Percentiles rank a stretch among this genome's conserved stretches.
These are phyloP conservation scores for Rhynchospora breviuscula DNA, from an alignment of 176 grass and related monocot genomes.

Conservation along the genomic window DNA sequence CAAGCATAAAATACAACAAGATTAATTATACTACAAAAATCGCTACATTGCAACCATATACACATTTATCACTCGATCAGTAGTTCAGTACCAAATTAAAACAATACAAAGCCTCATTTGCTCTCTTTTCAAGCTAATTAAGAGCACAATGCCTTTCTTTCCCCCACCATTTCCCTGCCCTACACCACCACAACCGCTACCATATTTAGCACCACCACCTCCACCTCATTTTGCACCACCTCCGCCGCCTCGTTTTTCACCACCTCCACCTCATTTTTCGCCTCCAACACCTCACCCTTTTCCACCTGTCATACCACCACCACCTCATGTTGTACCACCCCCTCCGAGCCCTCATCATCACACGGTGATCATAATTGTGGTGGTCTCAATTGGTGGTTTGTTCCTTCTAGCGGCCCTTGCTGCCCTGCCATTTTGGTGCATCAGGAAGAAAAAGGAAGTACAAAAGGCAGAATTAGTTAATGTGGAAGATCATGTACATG, in stretches of 20 bases:
- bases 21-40: background rate
- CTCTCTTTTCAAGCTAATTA: background rate
- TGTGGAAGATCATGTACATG: slow-evolving; percentile 47
- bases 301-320: slow-evolving; percentile 21
- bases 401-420: slow-evolving; percentile 62
- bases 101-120: slow-evolving; percentile 14
- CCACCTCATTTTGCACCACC: slow-evolving; percentile 14
- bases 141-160: background rate
- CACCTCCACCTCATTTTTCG: background rate
- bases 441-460: slow-evolving; percentile 46
- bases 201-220: slow-evolving; percentile 12
- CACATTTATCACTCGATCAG: slow-evolving; percentile 15
- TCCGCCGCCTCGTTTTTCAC: background rate
- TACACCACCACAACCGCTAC: slow-evolving; percentile 29
- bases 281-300: slow-evolving; percentile 33
- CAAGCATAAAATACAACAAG: background rate
- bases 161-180: slow-evolving; percentile 24
- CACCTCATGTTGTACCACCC: slow-evolving; percentile 18
- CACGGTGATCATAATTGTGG: slow-evolving; percentile 62
- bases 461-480: slow-evolving; percentile 42
- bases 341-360: slow-evolving; percentile 38
- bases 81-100: background rate
- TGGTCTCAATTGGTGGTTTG: slow-evolving; percentile 52
- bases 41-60: background rate
- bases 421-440: slow-evolving; percentile 45